These are phyloP conservation scores for Porcisia hertigi DNA, from an alignment of 208 protist species.

Conservation along the genomic window DNA sequence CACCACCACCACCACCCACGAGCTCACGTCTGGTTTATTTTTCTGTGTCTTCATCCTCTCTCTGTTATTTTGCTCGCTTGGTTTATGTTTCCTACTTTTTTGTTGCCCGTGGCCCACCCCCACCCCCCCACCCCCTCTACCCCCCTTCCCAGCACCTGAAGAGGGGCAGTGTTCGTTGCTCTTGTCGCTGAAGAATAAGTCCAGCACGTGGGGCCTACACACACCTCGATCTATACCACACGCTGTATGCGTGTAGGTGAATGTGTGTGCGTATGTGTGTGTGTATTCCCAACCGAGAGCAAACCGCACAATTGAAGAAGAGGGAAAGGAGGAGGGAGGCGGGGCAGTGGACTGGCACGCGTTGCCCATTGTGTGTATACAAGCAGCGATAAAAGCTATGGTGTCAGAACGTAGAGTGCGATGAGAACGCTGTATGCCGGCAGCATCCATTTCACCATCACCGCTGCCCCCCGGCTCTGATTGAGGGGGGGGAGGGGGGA, in stretches of 20 bases:
- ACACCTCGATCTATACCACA: no score
- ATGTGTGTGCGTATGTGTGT: conserved; percentile 1
- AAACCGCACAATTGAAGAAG: not conserved
- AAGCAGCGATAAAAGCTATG: not conserved
- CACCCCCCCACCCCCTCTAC: no score
- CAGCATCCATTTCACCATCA: not conserved
- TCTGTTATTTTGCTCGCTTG: not conserved
- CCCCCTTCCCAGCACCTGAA: no score
- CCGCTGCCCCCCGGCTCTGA: not conserved
- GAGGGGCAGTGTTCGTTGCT: no score
- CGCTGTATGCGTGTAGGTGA: not conserved
- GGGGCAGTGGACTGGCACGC: not conserved
- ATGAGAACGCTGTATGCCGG: not conserved
- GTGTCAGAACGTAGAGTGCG: not conserved
- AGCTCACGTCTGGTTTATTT: no score
- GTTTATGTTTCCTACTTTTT: no score
- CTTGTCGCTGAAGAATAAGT: no score
- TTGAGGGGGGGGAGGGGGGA: not conserved
- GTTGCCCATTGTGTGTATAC: not conserved
- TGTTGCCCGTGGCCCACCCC: no score
- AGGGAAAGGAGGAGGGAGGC: not conserved
- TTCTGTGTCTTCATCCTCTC: not conserved
- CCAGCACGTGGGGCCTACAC: no score
- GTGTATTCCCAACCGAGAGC: not conserved
- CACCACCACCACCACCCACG: no score